Percentiles rank a stretch among this genome's conserved stretches.
These are phyloP conservation scores for Huntiella abstrusa DNA, from an alignment of 2,329 filamentous ascomycete species.

Conservation along the genomic window DNA sequence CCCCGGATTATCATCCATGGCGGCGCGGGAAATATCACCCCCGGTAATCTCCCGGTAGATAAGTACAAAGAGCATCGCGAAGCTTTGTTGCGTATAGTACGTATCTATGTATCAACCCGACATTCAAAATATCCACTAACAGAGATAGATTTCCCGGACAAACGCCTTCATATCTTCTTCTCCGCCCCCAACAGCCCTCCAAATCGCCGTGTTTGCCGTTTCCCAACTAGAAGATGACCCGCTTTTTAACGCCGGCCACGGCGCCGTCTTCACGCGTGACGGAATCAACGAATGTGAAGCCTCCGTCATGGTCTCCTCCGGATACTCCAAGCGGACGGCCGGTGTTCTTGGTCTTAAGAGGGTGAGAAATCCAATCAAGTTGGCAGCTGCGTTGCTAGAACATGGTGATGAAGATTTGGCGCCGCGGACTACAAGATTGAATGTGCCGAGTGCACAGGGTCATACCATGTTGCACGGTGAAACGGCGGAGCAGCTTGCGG, in stretches of 20 bases:
- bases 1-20: conserved; percentile 53
- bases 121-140: background rate
- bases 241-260: conserved; percentile 69
- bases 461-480: conserved; percentile 52
- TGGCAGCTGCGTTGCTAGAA: conserved; percentile 54
- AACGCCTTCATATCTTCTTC: conserved; percentile 24
- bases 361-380: conserved; percentile 62
- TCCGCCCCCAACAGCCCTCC: conserved; percentile 40
- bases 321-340: conserved; percentile 55
- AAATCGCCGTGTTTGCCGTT: conserved; percentile 59
- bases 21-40: conserved; percentile 51
- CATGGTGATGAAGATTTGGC: conserved; percentile 43
- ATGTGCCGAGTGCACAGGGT: conserved; percentile 40
- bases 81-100: conserved; percentile 43
- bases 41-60: conserved; percentile 35
- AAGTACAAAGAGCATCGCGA: conserved; percentile 39
- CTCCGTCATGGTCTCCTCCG: conserved; percentile 64
- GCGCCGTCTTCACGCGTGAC: conserved; percentile 69
- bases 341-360: conserved; percentile 54
- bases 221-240: conserved; percentile 57
- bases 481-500: conserved; percentile 50
- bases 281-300: conserved; percentile 76
- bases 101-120: background rate
- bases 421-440: conserved; percentile 15
- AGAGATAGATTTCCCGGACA: conserved; percentile 24